Conservation (phyloP, 2,329 filamentous ascomycete genomes). For the Arthrobotrys pseudoclavata region DNA sequence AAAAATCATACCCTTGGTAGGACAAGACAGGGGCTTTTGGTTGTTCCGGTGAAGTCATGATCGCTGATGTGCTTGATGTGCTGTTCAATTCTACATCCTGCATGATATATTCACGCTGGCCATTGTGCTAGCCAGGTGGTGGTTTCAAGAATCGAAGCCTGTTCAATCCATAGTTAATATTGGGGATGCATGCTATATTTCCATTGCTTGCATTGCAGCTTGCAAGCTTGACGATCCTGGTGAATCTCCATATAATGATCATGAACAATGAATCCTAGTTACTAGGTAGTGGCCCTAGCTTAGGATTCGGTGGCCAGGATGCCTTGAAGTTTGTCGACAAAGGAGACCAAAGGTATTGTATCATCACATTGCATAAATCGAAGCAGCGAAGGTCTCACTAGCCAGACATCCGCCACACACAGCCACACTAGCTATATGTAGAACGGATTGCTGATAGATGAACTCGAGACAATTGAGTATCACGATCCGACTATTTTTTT, state of each 20-base stretch:
- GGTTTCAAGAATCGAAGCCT: constrained; percentile 8
- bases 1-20: constrained; percentile 51
- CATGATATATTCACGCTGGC: constrained; percentile 11
- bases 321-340: not conserved
- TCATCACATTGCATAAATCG: constrained; percentile 11
- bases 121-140: not conserved
- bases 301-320: constrained; percentile 11
- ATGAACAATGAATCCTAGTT: not conserved
- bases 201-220: constrained; percentile 1
- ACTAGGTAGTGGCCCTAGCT: not conserved
- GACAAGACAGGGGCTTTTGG: constrained; percentile 32
- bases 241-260: not conserved
- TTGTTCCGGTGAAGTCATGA: constrained; percentile 38
- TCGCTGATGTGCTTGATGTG: constrained; percentile 7
- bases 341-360: not conserved
- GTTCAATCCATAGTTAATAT: not conserved
- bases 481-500: constrained; percentile 2
- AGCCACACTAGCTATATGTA: not conserved
- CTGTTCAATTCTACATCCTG: constrained; percentile 25
- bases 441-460: constrained; percentile 24
- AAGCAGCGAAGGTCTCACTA: constrained; percentile 23
- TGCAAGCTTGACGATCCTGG: not conserved
- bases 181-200: not conserved
- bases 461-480: not conserved
- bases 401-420: constrained; percentile 23